Base-by-base conservation (phyloP, 495 filamentous ascomycete genomes). In the Rhypophila decipiens region DNA sequence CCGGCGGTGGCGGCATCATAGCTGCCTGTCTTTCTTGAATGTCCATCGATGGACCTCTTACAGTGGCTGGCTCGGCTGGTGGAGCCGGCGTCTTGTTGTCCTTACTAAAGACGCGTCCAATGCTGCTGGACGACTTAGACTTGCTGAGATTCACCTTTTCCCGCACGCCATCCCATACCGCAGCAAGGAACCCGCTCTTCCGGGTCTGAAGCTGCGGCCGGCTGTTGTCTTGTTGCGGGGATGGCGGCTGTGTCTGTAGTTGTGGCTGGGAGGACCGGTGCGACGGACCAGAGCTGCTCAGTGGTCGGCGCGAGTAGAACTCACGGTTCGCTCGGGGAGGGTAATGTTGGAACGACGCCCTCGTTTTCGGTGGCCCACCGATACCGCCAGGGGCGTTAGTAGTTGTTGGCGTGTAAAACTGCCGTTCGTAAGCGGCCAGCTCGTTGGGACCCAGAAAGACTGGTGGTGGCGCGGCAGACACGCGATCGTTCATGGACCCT, bases 401-500 rank as follows among this genome's bases (percentile, higher is more conserved):
- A 37, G 5, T 17, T 9, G 9, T 37, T 19, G 2, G 7, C 23
- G 51, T 21, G 19, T 60, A 53, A 12, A 70, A 70, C 36, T 64
- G 65, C 31, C 46, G 56, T 57, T 73, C 68, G 51, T 57, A 70
- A 2, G 57, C 49, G 13, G 29, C 56, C 3, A 61, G 41, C 40
- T 74, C 67, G 9, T 71, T 70, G 7, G 77, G 72, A 7, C 70
- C 77, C 24, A 83, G 61, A 56, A 80, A 88, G 35, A 78, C 72
- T 24, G 69, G 64, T 8, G 86, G 86, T 31, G 86, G 86, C 53
- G 70, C 78, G 47, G 83, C 73, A 51, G 83, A 87, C 15, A 76
- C 72, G 47, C 83, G 78, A 60, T 90, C 85, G 58, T 80, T 85
- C 85, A 90, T 88, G 46, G 76, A 85, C 2, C 82, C 86, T 55